Base-by-base conservation (phyloP, 2,329 filamentous ascomycete species). In the Magnaporthiopsis incrustans region DNA sequence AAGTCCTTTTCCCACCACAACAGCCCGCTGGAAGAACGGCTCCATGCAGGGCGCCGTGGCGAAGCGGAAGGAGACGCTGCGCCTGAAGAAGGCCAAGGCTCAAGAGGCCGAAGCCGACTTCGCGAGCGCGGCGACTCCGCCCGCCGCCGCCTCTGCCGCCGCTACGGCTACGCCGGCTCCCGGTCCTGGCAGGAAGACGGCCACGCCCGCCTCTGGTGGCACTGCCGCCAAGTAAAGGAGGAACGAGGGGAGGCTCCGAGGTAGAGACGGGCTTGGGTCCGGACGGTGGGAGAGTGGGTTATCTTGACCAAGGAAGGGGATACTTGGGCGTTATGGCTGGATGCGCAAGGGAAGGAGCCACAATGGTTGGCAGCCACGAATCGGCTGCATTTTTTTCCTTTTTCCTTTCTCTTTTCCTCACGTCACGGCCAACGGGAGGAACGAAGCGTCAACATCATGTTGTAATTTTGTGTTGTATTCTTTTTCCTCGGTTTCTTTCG, bases 31-130 rank as follows among this genome's bases (percentile, higher is more conserved):
- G 84, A 81, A 81, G 60, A 84, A 82, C 35, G 84, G 84, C 25
- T 83, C 83, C 62, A 87, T 87, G 84, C 78, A 79, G 14, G 79
- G 77, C 18, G 84, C 84, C n/a, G 84, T 86, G 61, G 81, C 82
- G 67, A 86, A 86, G 71, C 79, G 83, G 63, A 85, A 85, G 69
- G 83, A 82, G 2, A 87, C 84, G 0, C 79, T 86, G 10, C 84
- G 82, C 2, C 81, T 81, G 2, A 86, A 86, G 72, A 86, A 86
- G 73, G 67, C 67, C 3, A 68, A 68, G 3, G 67, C 67, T 1
- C 67, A 68, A 35, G 68, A 70, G 60, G 68, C 61, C 25, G 63
- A 68, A 12, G 68, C 68, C 4, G 66, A 67, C 30, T 60, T 33
- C 8, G 38, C 62, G 6, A 61, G 44, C 44, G 59, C 35, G 15